phyloP scores from a whole-genome alignment of 805 yeast genomes.

The Pichia cephalocereana region DNA sequence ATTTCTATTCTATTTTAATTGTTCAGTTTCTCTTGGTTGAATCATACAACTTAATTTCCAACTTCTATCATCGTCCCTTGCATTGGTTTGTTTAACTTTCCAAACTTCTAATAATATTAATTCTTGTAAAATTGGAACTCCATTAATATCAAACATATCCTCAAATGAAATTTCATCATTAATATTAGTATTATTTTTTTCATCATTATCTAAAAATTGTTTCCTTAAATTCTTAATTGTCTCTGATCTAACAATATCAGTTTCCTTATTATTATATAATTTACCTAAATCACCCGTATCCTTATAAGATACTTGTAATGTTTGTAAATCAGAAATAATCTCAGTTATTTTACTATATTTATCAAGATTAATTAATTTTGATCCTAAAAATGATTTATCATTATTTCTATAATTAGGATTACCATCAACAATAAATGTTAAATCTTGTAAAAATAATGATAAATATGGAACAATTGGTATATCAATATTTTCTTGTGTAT shows the following conservation, averaged over 20 bases:
- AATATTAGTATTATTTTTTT: neutral
- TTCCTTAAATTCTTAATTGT: slow-evolving; percentile 20
- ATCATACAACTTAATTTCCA: slow-evolving; percentile 63
- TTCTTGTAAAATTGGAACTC: slow-evolving; percentile 40
- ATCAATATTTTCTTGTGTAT: slow-evolving; percentile 30
- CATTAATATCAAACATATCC: slow-evolving; percentile 31
- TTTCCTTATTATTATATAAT: slow-evolving; percentile 17
- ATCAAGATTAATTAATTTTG: slow-evolving; percentile 61
- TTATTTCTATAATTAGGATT: slow-evolving; percentile 58
- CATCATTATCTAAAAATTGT: slow-evolving; percentile 10
- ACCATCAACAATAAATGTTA: slow-evolving; percentile 78
- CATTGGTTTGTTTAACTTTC: slow-evolving; percentile 55
- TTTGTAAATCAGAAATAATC: slow-evolving; percentile 57
- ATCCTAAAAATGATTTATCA: slow-evolving; percentile 39
- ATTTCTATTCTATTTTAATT: neutral
- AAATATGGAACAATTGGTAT: slow-evolving; percentile 71
- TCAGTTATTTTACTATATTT: slow-evolving; percentile 61
- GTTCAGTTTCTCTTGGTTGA: slow-evolving; percentile 37
- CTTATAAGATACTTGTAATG: slow-evolving; percentile 53
- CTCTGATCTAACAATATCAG: slow-evolving; percentile 21
- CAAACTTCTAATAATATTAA: slow-evolving; percentile 59
- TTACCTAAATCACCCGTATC: slow-evolving; percentile 25
- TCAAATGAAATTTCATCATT: slow-evolving; percentile 13
- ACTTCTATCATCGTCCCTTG: slow-evolving; percentile 55
- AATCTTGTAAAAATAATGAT: slow-evolving; percentile 65